Evolutionary conservation across 345 rosid genomes (phyloP), one percentile per base, ranked within the genome.

Genomic region (Citrus maxima): DNA sequence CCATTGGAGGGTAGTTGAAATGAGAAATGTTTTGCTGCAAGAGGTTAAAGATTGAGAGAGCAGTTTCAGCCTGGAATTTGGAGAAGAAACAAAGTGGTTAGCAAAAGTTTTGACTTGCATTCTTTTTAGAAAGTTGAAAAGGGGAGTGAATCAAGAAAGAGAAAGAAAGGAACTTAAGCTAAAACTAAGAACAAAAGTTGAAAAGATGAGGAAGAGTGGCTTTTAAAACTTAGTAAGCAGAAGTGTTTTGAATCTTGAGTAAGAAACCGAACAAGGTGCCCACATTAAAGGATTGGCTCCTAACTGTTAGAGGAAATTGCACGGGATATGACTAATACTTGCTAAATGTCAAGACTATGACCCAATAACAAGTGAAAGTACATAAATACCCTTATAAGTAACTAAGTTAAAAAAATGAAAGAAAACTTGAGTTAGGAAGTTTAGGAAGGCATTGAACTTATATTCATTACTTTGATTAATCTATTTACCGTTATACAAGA

Each of bases 71-170:
- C 72, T 59, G 77, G 81, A 62, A 78, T 13, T 34, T 66, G 68
- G 64, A 27, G 65, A 64, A 22, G 85, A 83, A 68, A 86, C 74
- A 9, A 18, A 62, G 35, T 67, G 67, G 9, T 19, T 80, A 61
- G 68, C 10, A 32, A 83, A 66, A 82, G 87, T 10, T 82, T 80
- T 89, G 88, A 82, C 55, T 54, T 78, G 85, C 89, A 87, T 87
- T 70, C 71, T 83, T 42, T 21, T 58, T 2, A 46, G 34, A 25
- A 65, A 51, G 4, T 49, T n/a, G 14, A 4, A 28, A n/a, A 5
- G 13, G n/a, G 16, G 62, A 34, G n/a, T 12, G 51, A 46, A 46
- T 46, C 51, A 13, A 63, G 59, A 38, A 12, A 55, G 34, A 68
- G 13, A 37, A 4, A 69, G 21, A 68, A 25, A 37, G 12, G 35